These are phyloP conservation scores for Viridothelium virens DNA, from an alignment of 495 filamentous ascomycete species.

Conservation along the genomic window DNA sequence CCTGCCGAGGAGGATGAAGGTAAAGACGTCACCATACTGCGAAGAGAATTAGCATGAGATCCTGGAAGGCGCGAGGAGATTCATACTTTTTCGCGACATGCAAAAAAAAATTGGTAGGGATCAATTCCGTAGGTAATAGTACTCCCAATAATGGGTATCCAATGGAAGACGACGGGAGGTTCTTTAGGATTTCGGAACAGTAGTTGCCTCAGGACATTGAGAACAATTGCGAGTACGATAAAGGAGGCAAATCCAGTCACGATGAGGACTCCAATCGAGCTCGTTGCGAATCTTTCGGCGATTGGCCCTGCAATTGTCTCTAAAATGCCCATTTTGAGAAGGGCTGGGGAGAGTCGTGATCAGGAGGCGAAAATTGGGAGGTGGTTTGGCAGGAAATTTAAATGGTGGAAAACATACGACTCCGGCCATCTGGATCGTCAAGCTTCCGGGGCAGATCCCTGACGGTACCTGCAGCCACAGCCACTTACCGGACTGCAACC, in stretches of 20 bases:
- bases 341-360: not conserved
- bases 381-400: not conserved
- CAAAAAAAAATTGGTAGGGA: slow-evolving; percentile 54
- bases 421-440: not conserved
- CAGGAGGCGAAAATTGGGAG: no score
- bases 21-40: slow-evolving; percentile 59
- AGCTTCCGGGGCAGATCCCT: not conserved
- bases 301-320: slow-evolving; percentile 26
- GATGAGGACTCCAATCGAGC: slow-evolving; percentile 24
- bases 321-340: slow-evolving; percentile 33
- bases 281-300: slow-evolving; percentile 19
- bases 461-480: not conserved
- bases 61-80: not conserved
- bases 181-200: slow-evolving; percentile 42
- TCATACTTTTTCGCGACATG: slow-evolving; percentile 46
- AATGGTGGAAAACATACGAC: not conserved
- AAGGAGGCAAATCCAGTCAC: slow-evolving; percentile 22
- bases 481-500: not conserved
- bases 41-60: not conserved
- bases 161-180: slow-evolving; percentile 59
- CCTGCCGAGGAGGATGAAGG: slow-evolving; percentile 56
- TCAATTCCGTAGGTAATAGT: slow-evolving; percentile 60
- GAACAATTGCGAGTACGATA: slow-evolving; percentile 28
- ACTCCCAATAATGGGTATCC: slow-evolving; percentile 55
- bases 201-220: slow-evolving; percentile 38